Conservation (phyloP, 1,284 basidiomycete species). For the Heliocybe sulcata region DNA sequence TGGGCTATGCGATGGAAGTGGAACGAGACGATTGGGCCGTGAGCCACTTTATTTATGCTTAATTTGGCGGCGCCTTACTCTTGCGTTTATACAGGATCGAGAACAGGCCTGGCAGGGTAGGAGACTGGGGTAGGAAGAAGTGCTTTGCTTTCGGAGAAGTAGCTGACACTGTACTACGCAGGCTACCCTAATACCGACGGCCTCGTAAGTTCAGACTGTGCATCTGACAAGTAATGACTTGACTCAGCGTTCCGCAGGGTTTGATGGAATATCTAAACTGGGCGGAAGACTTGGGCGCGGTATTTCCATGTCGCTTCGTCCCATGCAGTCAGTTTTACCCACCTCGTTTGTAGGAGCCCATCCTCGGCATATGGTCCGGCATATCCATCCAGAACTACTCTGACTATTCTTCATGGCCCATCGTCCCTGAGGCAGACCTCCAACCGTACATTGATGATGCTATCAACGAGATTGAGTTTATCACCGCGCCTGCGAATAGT, state of each 20-base stretch:
- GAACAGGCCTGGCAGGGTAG: slow-evolving; percentile 23
- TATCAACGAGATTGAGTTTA: slow-evolving; percentile 30
- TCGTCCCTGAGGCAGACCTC: slow-evolving; percentile 26
- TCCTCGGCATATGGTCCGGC: slow-evolving; percentile 20
- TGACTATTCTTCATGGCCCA: slow-evolving; percentile 16
- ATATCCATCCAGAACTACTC: slow-evolving; percentile 13
- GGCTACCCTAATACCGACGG: slow-evolving; percentile 31
- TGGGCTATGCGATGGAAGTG: slow-evolving; percentile 30
- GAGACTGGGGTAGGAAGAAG: slow-evolving; percentile 23
- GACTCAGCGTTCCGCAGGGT: slow-evolving; percentile 16
- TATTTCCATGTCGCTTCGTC: background rate
- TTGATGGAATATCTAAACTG: slow-evolving; percentile 35
- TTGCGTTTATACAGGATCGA: slow-evolving; percentile 14
- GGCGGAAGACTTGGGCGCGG: slow-evolving; percentile 24
- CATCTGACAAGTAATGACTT: background rate
- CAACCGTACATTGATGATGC: slow-evolving; percentile 29
- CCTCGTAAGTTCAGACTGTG: slow-evolving; percentile 18
- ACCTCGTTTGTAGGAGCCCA: slow-evolving; percentile 1
- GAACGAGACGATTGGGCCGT: slow-evolving; percentile 30
- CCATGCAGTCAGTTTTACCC: background rate
- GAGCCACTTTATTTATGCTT: background rate
- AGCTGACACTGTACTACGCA: slow-evolving; percentile 4
- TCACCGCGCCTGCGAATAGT: slow-evolving; percentile 23
- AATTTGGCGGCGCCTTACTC: background rate
- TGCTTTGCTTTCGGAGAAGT: background rate